Evolutionary conservation across 73 alveolate species (phyloP).

Genomic region (Stentor coeruleus): DNA sequence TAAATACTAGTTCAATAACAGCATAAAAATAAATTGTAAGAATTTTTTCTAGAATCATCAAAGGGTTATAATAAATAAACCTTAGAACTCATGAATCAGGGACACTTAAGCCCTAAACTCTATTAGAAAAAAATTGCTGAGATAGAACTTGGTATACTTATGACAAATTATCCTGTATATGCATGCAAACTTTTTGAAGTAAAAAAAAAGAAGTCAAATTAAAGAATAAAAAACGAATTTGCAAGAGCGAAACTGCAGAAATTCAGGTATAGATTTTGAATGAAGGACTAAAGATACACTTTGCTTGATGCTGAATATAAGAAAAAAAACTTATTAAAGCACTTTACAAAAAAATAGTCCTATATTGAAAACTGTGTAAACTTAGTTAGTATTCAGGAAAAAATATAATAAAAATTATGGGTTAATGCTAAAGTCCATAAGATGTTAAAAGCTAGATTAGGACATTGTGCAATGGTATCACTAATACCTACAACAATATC

Average conservation of each 20-base stretch:
- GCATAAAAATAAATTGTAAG: no score
- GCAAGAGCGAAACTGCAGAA: neutral
- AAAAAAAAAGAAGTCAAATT: neutral
- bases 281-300: neutral
- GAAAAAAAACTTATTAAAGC: neutral
- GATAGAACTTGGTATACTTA: neutral
- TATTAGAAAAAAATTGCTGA: neutral
- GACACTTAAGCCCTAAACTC: neutral
- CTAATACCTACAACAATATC: neutral
- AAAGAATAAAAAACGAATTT: neutral
- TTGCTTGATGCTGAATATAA: neutral
- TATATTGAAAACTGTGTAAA: neutral
- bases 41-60: no score
- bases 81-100: neutral
- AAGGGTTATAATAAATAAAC: neutral
- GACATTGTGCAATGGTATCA: constrained; percentile 36
- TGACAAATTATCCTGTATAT: neutral
- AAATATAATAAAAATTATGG: constrained; percentile 19
- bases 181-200: no score
- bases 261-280: neutral
- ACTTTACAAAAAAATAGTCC: neutral
- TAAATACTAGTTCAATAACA: no score
- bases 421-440: constrained; percentile 19
- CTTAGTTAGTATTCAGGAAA: neutral
- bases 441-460: constrained; percentile 40